phyloP scores from a whole-genome alignment of 768 basidiomycete species.

The Tulasnella sp. region DNA sequence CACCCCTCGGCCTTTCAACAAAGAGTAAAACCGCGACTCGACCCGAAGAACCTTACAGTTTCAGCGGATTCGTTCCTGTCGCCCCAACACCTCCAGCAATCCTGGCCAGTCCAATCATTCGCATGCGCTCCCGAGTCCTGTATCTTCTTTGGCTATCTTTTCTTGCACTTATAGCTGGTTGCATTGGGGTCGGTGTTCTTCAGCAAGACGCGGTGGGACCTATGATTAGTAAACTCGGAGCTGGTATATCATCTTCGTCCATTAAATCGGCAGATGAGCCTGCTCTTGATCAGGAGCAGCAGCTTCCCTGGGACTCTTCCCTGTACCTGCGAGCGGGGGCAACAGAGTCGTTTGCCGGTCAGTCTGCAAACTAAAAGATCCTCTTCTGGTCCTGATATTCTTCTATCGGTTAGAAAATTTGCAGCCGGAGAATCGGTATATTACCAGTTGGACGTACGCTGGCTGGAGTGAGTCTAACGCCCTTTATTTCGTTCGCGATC shows the following conservation, averaged over 20 bases:
- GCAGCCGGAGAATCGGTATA: background rate
- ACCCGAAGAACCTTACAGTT: background rate
- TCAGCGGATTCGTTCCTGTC: background rate
- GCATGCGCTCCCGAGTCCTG: background rate
- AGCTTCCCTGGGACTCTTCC: background rate
- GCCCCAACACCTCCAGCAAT: background rate
- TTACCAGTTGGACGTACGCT: conserved; percentile 1
- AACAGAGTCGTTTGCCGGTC: background rate
- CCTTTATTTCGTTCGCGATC: no score
- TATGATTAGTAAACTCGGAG: background rate
- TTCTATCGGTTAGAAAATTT: background rate
- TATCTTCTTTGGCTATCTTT: background rate
- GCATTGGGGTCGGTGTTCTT: background rate
- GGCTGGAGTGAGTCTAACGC: background rate
- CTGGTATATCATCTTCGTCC: background rate
- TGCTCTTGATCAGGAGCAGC: background rate
- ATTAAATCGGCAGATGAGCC: background rate
- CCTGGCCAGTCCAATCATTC: background rate
- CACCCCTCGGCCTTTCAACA: background rate
- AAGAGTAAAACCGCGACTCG: background rate
- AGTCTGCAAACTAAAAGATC: background rate
- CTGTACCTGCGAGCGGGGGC: background rate
- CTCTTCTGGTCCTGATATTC: background rate
- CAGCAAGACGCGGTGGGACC: background rate
- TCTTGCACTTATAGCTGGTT: background rate